A percentile compares a stretch with the other conserved stretches of the same genome.
Conservation (phyloP, 148 eudicot genomes). For the Chenopodium suecicum region DNA sequence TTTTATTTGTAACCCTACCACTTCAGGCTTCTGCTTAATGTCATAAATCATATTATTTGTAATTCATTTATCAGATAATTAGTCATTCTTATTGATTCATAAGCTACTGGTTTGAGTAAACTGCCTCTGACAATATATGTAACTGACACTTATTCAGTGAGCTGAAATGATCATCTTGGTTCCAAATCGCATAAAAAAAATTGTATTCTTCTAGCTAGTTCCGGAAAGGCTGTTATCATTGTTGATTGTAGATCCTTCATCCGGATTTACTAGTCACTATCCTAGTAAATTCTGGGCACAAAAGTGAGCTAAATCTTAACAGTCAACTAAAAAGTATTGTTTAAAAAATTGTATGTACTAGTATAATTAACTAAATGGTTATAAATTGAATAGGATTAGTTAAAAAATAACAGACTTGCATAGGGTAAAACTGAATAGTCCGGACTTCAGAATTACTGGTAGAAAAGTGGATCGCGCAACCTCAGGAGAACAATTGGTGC, state of each 20-base stretch:
- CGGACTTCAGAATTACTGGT: not conserved
- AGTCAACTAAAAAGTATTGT: too few relatives aligned
- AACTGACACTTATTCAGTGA: not conserved
- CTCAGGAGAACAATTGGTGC: conserved; percentile 30
- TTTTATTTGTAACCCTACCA: not conserved
- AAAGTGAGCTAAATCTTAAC: too few relatives aligned
- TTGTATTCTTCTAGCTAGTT: too few relatives aligned
- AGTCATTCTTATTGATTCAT: not conserved
- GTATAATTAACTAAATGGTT: not conserved
- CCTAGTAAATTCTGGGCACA: too few relatives aligned
- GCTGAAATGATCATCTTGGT: not conserved
- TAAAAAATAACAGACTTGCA: not conserved
- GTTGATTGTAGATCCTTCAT: too few relatives aligned
- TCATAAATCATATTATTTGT: not conserved
- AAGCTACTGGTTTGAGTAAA: not conserved
- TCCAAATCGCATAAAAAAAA: not conserved
- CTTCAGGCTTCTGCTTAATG: not conserved
- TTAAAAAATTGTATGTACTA: too few relatives aligned
- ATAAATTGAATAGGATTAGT: not conserved
- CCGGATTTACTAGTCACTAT: too few relatives aligned
- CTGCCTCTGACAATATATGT: not conserved
- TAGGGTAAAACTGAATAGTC: not conserved
- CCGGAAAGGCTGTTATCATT: too few relatives aligned
- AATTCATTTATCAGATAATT: not conserved
- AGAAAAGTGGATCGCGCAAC: conserved; percentile 26